Evolutionary conservation across 352 stramenopile genomes (phyloP).

Genomic region (Pelagophyceae sp.): DNA sequence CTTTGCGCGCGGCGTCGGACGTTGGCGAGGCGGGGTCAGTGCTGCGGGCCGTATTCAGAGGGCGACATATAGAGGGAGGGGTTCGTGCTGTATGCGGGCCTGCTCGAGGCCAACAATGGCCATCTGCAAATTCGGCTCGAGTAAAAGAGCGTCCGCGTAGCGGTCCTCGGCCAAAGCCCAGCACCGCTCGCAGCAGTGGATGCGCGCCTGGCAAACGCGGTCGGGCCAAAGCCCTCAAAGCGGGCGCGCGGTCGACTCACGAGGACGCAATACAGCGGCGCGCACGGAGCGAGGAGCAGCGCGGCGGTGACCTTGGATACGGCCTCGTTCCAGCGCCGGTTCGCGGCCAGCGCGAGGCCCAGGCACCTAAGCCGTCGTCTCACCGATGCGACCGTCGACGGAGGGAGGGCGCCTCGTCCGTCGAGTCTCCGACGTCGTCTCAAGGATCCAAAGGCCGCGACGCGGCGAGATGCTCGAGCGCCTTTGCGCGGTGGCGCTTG

Average conservation of each 20-base stretch:
- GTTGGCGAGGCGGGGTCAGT: too few relatives aligned
- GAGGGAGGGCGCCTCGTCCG: too few relatives aligned
- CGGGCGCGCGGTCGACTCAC: too few relatives aligned
- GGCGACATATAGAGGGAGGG: too few relatives aligned
- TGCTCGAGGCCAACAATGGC: background rate
- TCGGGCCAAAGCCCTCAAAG: too few relatives aligned
- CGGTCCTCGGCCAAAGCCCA: background rate
- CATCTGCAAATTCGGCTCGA: background rate
- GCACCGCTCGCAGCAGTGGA: background rate
- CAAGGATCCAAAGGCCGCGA: too few relatives aligned
- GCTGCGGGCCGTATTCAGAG: too few relatives aligned
- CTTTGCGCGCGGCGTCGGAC: too few relatives aligned
- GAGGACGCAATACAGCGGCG: background rate
- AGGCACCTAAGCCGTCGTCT: background rate
- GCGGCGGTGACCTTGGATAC: background rate
- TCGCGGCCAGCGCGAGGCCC: background rate
- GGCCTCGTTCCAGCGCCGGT: background rate
- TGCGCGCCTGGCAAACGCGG: too few relatives aligned
- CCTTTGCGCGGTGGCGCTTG: background rate
- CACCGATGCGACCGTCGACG: too few relatives aligned
- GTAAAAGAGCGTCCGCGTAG: background rate
- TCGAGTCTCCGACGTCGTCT: too few relatives aligned
- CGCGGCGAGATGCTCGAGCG: too few relatives aligned
- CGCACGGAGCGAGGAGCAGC: background rate
- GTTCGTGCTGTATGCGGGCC: background rate